Evolutionary conservation across 768 basidiomycete species (phyloP), one percentile per base, ranked within the genome.

Genomic region (Antrodiella citrinella): DNA sequence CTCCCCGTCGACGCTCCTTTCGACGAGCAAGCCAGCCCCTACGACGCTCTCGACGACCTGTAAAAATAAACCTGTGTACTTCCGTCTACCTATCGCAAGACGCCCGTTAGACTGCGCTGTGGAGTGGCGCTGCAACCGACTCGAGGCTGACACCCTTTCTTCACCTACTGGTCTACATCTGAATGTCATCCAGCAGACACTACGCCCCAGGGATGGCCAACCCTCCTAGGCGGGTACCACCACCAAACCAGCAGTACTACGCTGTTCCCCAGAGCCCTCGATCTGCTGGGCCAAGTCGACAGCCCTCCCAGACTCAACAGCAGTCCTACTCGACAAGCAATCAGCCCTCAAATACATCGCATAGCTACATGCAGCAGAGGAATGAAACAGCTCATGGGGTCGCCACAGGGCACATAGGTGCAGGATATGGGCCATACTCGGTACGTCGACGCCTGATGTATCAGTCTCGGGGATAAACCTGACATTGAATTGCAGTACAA

Each of bases 361-460:
- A 51, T 5, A 18, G 41, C 41, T 57, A 54, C 49, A 12, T 35
- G 18, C 51, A 20, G 58, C 65, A 41, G 59, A 61, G 74, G 73
- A 55, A 72, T 46, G 79, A 79, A 19, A 82, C 86, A 43, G 78
- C 84, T 9, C 82, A 80, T 54, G 84, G 86, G 43, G 87, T 91
- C n/a, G 87, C 86, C 0, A 84, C 75, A 24, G 90, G 89, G 5
- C 71, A 72, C 26, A 86, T 92, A 60, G 90, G 90, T 3, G 77
- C 78, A 21, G 81, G 80, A 15, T 91, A 91, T 72, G 90, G 90
- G 10, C 90, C 90, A 21, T 91, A 91, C 69, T 82, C 87, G n/a
- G 89, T 91, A 57, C 48, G 65, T 58, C 4, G 35, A 26, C 40
- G 18, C 39, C 25, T 21, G 22, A 30, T 41, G 11, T 44, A 3